A percentile compares a stretch with the other conserved stretches of the same genome.
phyloP scores from a whole-genome alignment of 2,329 filamentous ascomycete genomes.

The Simplicillium sp. region DNA sequence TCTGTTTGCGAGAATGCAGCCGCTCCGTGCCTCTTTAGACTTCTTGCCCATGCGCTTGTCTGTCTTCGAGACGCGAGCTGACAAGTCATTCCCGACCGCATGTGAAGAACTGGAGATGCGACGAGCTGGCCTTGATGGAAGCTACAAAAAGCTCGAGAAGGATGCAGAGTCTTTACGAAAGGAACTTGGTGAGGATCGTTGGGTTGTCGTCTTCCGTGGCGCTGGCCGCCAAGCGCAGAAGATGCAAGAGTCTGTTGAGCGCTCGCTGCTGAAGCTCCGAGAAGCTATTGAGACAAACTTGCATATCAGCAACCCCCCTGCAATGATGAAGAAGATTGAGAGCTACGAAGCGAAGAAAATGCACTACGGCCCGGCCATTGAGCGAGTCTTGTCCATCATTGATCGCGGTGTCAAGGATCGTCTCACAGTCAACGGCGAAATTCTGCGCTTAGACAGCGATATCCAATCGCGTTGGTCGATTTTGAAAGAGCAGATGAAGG shows the following conservation, averaged over 20 bases:
- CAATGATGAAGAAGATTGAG: slow-evolving; percentile 74
- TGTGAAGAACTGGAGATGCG: slow-evolving; percentile 80
- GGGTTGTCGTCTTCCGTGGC: slow-evolving; percentile 91
- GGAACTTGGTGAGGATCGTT: slow-evolving; percentile 89
- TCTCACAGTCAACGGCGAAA: slow-evolving; percentile 94
- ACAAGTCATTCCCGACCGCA: slow-evolving; percentile 74
- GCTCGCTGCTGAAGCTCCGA: slow-evolving; percentile 72
- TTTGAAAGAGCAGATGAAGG: slow-evolving; percentile 65
- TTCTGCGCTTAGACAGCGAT: slow-evolving; percentile 75
- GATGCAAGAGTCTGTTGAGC: slow-evolving; percentile 92
- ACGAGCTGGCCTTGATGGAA: slow-evolving; percentile 65
- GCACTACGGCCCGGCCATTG: slow-evolving; percentile 89
- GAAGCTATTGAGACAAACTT: slow-evolving; percentile 69
- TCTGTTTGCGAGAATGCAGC: slow-evolving; percentile 91
- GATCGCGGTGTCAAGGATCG: slow-evolving; percentile 92
- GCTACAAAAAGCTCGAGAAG: slow-evolving; percentile 78
- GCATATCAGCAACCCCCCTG: slow-evolving; percentile 61
- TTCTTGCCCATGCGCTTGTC: slow-evolving; percentile 92
- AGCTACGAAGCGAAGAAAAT: slow-evolving; percentile 91
- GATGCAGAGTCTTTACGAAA: slow-evolving; percentile 84
- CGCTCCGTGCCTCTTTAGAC: slow-evolving; percentile 82
- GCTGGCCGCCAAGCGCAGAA: slow-evolving; percentile 87
- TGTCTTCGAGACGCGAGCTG: slow-evolving; percentile 72
- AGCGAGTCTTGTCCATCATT: slow-evolving; percentile 83
- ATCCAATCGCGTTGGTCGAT: slow-evolving; percentile 75